A percentile compares a stretch with the other conserved stretches of the same genome.
phyloP scores from a whole-genome alignment of 2,329 filamentous ascomycete species.

The Chaetomiaceae sp. region DNA sequence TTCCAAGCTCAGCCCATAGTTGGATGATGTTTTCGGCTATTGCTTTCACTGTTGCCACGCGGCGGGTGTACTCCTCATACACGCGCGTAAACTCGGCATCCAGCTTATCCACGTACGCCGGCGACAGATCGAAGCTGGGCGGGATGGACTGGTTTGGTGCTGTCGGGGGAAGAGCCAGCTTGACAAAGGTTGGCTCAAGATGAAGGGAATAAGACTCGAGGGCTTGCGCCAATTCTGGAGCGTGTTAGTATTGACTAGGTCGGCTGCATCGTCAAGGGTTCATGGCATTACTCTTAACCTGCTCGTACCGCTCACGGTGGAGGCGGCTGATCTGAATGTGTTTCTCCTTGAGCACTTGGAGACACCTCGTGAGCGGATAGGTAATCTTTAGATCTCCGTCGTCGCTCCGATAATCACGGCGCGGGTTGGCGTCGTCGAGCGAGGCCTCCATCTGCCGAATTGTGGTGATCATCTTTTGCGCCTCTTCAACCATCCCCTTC shows the following conservation, averaged over 20 bases:
- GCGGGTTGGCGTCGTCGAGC: conserved; percentile 68
- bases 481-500: conserved; percentile 84
- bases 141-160: conserved; percentile 71
- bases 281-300: conserved; percentile 78
- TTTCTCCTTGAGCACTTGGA: conserved; percentile 80
- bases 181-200: conserved; percentile 83
- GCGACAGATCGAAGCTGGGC: conserved; percentile 86
- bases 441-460: conserved; percentile 94
- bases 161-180: conserved; percentile 79
- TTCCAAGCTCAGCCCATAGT: conserved; percentile 93
- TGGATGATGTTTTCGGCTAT: conserved; percentile 83
- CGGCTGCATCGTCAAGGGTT: neutral
- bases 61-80: conserved; percentile 91
- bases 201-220: conserved; percentile 96
- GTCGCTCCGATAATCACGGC: conserved; percentile 50
- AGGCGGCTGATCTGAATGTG: conserved; percentile 73
- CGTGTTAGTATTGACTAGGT: conserved; percentile 13
- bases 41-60: conserved; percentile 69
- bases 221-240: conserved; percentile 82
- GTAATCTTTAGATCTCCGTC: conserved; percentile 70
- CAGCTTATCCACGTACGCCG: conserved; percentile 77
- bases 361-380: conserved; percentile 75
- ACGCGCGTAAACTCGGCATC: conserved; percentile 90
- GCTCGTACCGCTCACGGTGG: conserved; percentile 88
- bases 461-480: conserved; percentile 73